phyloP scores from a whole-genome alignment of 352 stramenopile species.

The Globisporangium polare region DNA sequence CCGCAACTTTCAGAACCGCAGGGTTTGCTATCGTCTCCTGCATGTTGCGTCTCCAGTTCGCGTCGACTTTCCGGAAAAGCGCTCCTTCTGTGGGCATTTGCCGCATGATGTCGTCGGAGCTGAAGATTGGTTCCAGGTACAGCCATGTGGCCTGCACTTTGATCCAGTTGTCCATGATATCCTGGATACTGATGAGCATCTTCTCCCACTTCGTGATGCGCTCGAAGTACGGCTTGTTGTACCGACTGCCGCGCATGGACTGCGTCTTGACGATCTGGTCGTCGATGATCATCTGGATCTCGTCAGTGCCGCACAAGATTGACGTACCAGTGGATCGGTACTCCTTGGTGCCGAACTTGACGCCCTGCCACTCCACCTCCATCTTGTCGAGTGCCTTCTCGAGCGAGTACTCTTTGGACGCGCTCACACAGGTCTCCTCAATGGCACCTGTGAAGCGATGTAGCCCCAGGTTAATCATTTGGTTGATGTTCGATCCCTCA shows the following conservation, averaged over 20 bases:
- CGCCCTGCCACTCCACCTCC: constrained; percentile 89
- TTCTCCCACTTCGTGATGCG: constrained; percentile 89
- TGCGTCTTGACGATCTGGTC: constrained; percentile 96
- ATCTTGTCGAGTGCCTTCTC: constrained; percentile 93
- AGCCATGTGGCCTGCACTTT: constrained; percentile 93
- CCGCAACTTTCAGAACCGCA: constrained; percentile 70
- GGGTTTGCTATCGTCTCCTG: constrained; percentile 75
- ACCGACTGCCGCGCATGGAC: constrained; percentile 91
- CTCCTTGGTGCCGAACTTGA: constrained; percentile 92
- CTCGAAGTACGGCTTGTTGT: constrained; percentile 92
- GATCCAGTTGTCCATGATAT: constrained; percentile 94
- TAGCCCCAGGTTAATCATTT: constrained; percentile 87
- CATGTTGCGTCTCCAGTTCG: constrained; percentile 88
- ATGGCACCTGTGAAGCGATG: constrained; percentile 86
- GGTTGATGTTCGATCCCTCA: constrained; percentile 89
- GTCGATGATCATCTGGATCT: constrained; percentile 93
- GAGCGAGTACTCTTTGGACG: constrained; percentile 93
- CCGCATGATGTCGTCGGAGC: constrained; percentile 91
- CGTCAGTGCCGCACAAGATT: constrained; percentile 83
- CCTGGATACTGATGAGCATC: constrained; percentile 86
- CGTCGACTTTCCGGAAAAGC: constrained; percentile 86
- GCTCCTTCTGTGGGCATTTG: constrained; percentile 89
- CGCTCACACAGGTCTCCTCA: constrained; percentile 91
- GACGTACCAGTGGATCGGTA: constrained; percentile 93
- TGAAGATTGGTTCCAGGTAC: constrained; percentile 93